Evolutionary conservation across 352 stramenopile genomes (phyloP).

Genomic region (Globisporangium recalcitrans): DNA sequence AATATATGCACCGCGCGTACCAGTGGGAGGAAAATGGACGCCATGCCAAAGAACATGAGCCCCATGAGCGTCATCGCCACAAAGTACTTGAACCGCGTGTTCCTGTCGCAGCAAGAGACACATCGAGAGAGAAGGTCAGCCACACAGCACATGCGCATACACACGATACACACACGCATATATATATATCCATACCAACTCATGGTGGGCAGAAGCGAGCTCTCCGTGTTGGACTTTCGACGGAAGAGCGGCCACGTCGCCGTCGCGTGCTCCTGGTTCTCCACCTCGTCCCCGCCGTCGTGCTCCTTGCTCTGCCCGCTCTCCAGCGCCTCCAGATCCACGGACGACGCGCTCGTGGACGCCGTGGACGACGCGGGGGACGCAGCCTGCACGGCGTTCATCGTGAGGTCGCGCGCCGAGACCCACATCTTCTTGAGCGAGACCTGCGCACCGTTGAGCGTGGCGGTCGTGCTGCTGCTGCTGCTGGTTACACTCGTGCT

Average conservation of each 20-base stretch:
- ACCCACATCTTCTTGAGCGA: slow-evolving; percentile 62
- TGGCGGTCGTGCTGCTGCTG: not conserved
- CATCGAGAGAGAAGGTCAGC: not conserved
- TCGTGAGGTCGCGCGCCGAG: slow-evolving; percentile 51
- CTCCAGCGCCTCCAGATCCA: slow-evolving; percentile 36
- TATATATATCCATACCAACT: slow-evolving; percentile 34
- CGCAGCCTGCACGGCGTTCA: slow-evolving; percentile 19
- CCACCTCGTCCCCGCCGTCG: slow-evolving; percentile 12
- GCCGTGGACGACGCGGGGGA: slow-evolving; percentile 9
- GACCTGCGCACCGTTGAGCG: not conserved
- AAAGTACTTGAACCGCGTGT: slow-evolving; percentile 81
- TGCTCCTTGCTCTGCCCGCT: slow-evolving; percentile 27
- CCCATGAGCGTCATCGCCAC: slow-evolving; percentile 61
- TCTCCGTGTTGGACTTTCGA: slow-evolving; percentile 29
- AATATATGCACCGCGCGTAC: no score
- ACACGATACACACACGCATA: not conserved
- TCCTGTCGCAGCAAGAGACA: slow-evolving; percentile 26
- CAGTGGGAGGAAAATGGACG: slow-evolving; percentile 69
- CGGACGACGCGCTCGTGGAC: slow-evolving; percentile 3
- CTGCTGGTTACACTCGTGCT: not conserved
- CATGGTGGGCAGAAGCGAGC: slow-evolving; percentile 40
- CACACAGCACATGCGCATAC: not conserved
- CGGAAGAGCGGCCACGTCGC: slow-evolving; percentile 38
- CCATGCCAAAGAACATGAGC: slow-evolving; percentile 81
- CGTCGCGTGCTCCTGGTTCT: slow-evolving; percentile 21